Evolutionary conservation across 495 filamentous ascomycete species (phyloP), one percentile per base, ranked within the genome.

Genomic region (Xylaria nigripes): DNA sequence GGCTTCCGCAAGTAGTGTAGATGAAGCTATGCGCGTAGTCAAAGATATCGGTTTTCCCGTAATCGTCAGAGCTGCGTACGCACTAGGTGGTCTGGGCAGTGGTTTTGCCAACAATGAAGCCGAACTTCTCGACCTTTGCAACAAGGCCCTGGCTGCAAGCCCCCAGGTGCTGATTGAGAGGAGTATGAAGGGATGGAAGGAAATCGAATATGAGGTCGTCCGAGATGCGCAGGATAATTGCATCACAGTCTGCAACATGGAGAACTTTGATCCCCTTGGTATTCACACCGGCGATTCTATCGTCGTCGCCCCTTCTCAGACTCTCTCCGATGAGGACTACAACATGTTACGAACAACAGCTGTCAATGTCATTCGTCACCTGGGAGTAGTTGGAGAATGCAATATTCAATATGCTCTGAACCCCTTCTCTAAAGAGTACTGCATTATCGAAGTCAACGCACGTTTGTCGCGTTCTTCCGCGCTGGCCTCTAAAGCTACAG

Each of bases 131-230:
- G 88, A 93, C 3, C 82, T 96, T n/a, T 98, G 93, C 75, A 85
- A 86, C 63, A 94, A 92, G 68, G 92, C 93, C 19, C 86, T 98
- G 60, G 90, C 93, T 12, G 93, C 87, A 50, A 95, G 90, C 62
- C 93, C 93, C 2, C 93, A 98, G 72, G 89, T 98, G 5, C 76
- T 98, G 29, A 91, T 98, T 56, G 93, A 98, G 73, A 82, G 86
- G 68, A 95, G 89, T 72, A 98, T 98, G 93, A 98, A 98, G 71
- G 93, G 93, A 44, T 98, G 93, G 93, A 98, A 98, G 71, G 93
- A 98, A 68, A 90, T 96, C 50, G 93, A 98, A 66, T 98, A 98
- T 70, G 93, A 98, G 59, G 93, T 98, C 45, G 93, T 98, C 32
- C 87, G 93, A 57, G 93, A 98, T 78, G 87, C 84, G 40, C 82